Conservation (phyloP, 1,284 basidiomycete species). For the Filobasidium uniguttulatum region DNA sequence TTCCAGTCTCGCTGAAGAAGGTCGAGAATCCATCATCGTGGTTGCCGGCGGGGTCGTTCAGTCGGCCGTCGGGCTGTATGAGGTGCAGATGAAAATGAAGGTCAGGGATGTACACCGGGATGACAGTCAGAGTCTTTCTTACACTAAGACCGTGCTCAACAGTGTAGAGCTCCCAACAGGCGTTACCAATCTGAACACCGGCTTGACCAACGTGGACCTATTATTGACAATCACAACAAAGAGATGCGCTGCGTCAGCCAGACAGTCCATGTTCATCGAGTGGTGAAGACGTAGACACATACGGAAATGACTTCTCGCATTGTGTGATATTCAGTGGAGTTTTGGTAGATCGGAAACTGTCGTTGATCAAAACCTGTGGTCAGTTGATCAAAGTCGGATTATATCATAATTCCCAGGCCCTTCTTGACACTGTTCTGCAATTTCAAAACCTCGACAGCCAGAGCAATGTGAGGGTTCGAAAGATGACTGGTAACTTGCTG, state of each 20-base stretch:
- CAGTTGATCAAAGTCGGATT: too few species aligned
- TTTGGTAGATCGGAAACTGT: too few species aligned
- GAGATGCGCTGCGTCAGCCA: not conserved
- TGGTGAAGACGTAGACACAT: conserved; percentile 15
- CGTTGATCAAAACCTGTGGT: too few species aligned
- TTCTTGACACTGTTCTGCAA: too few species aligned
- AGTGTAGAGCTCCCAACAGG: conserved; percentile 98
- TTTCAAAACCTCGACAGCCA: too few species aligned
- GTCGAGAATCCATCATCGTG: conserved; percentile 90
- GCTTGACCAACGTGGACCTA: conserved; percentile 39
- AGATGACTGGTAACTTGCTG: too few species aligned
- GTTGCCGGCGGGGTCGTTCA: conserved; percentile 56
- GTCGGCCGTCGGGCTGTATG: conserved; percentile 76
- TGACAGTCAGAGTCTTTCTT: conserved; percentile 32
- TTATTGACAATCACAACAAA: not conserved
- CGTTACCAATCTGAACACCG: conserved; percentile 64
- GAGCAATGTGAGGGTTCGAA: too few species aligned
- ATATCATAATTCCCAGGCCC: too few species aligned
- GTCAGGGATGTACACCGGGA: not conserved
- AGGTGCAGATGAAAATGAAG: not conserved
- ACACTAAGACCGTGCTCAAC: conserved; percentile 95
- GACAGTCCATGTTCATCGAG: not conserved
- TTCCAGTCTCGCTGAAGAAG: conserved; percentile 48
- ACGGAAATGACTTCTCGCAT: conserved; percentile 26
- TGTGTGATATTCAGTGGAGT: too few species aligned